A percentile compares a stretch with the other conserved stretches of the same genome.
These are phyloP conservation scores for Penicillium nucicola DNA, from an alignment of 495 filamentous ascomycete species.

Conservation along the genomic window DNA sequence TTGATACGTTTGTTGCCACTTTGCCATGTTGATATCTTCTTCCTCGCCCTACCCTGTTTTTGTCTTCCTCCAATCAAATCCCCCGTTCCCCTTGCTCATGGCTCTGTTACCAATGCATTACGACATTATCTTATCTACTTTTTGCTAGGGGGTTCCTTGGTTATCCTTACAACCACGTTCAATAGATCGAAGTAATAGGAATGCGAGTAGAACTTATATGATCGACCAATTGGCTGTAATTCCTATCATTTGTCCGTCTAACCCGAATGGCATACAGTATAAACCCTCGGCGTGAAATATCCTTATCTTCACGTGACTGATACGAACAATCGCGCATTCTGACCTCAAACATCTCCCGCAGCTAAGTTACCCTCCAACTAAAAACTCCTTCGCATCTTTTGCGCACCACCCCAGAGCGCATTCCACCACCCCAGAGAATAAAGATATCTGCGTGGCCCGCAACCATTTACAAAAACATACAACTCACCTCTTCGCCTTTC, in stretches of 20 bases:
- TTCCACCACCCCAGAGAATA: too few species aligned
- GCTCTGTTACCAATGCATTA: constrained; percentile 20
- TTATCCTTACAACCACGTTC: too few species aligned
- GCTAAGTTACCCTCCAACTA: neutral
- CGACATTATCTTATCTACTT: constrained; percentile 7
- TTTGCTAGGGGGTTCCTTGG: neutral
- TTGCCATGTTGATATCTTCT: constrained; percentile 15
- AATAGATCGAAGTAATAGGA: too few species aligned
- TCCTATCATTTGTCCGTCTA: too few species aligned
- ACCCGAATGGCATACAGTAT: too few species aligned
- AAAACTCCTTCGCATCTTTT: neutral
- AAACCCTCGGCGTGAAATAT: too few species aligned
- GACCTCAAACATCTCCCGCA: neutral
- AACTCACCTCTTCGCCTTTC: too few species aligned
- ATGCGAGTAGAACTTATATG: too few species aligned
- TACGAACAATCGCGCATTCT: neutral
- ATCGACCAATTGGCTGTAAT: too few species aligned
- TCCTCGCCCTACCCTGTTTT: neutral
- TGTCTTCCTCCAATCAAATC: too few species aligned
- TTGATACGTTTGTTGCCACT: constrained; percentile 5
- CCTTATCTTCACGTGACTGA: constrained; percentile 8
- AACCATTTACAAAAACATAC: neutral
- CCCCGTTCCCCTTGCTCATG: constrained; percentile 7
- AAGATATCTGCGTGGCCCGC: neutral
- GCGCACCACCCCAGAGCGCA: too few species aligned